These are phyloP conservation scores for Magnaporthiopsis rhizophila DNA, from an alignment of 2,329 filamentous ascomycete species.

Conservation along the genomic window DNA sequence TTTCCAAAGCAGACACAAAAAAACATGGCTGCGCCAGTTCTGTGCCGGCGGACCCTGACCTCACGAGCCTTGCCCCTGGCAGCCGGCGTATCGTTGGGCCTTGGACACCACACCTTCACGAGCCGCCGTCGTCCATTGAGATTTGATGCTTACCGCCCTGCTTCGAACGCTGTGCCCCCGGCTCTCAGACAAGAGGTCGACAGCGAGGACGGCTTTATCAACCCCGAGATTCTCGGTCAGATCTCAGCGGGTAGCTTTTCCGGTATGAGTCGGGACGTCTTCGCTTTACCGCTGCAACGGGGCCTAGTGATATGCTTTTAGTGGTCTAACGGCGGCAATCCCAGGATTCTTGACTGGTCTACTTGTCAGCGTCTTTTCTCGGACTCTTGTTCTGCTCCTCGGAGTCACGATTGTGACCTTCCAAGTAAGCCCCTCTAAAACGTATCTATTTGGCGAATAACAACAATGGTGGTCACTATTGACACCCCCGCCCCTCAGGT, in stretches of 20 bases:
- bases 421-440: slow-evolving; percentile 42
- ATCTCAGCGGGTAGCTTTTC: slow-evolving; percentile 47
- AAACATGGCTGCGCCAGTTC: neutral
- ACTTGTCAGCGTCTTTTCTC: slow-evolving; percentile 61
- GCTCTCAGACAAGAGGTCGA: slow-evolving; percentile 8
- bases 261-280: slow-evolving; percentile 24
- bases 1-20: neutral
- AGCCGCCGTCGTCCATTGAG: slow-evolving; percentile 3
- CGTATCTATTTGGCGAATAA: too few relatives aligned
- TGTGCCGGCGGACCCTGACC: slow-evolving; percentile 7
- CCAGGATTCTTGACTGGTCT: slow-evolving; percentile 56
- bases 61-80: slow-evolving; percentile 7
- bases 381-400: slow-evolving; percentile 58
- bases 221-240: slow-evolving; percentile 34
- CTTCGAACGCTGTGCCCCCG: slow-evolving; percentile 1
- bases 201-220: slow-evolving; percentile 14
- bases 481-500: slow-evolving; percentile 21
- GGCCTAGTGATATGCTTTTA: slow-evolving; percentile 8
- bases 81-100: slow-evolving; percentile 7
- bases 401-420: slow-evolving; percentile 56
- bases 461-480: neutral
- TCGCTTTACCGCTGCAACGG: neutral
- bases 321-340: neutral
- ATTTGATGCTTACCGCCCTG: slow-evolving; percentile 8
- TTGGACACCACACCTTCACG: slow-evolving; percentile 3